These are phyloP conservation scores for Pseudocercospora crystallina DNA, from an alignment of 2,329 filamentous ascomycete species.

Conservation along the genomic window DNA sequence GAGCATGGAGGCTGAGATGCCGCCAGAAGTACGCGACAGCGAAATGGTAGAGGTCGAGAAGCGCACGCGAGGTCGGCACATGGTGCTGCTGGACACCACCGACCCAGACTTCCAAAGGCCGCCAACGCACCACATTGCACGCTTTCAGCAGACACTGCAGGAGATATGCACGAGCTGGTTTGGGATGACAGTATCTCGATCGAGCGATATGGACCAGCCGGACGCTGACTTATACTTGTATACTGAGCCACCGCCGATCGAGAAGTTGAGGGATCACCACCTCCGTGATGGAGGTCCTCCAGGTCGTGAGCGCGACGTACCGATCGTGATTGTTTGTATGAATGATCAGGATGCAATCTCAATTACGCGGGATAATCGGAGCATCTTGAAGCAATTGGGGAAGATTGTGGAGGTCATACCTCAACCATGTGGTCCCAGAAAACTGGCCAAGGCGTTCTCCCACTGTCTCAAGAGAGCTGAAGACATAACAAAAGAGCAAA, in stretches of 20 bases:
- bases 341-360: constrained; percentile 34
- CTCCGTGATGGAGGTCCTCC: constrained; percentile 1
- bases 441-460: constrained; percentile 38
- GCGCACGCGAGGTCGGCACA: constrained; percentile 18
- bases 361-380: constrained; percentile 23
- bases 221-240: constrained; percentile 27
- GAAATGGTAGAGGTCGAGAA: constrained; percentile 15
- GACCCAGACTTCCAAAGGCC: not conserved
- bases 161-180: constrained; percentile 27
- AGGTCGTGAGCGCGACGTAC: constrained; percentile 14
- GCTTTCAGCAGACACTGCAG: constrained; percentile 23
- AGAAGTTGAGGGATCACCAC: constrained; percentile 20
- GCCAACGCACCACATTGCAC: constrained; percentile 11
- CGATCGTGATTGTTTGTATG: constrained; percentile 39
- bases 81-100: constrained; percentile 24
- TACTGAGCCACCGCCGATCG: constrained; percentile 25
- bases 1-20: not conserved
- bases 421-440: constrained; percentile 41
- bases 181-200: constrained; percentile 21
- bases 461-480: constrained; percentile 32
- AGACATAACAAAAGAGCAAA: not conserved
- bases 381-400: constrained; percentile 19
- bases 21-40: constrained; percentile 6
- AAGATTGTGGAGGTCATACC: constrained; percentile 36
- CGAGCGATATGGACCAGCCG: constrained; percentile 15